Conservation (phyloP, 192 early-diverging fungal species). For the Backusella psychrophila region DNA sequence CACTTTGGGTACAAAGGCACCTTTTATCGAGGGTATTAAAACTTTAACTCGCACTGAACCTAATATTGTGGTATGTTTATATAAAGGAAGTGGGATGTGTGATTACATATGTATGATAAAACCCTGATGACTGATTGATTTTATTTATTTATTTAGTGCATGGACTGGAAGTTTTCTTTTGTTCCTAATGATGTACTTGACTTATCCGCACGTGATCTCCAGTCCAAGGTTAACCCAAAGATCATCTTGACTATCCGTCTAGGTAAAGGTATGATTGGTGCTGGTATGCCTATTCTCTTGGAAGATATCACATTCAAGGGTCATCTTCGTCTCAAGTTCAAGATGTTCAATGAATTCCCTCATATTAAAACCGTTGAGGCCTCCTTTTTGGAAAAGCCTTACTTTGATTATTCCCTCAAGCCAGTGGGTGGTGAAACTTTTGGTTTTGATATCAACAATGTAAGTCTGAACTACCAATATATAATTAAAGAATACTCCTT, state of each 20-base stretch:
- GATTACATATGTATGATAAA: background rate
- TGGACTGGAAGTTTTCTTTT: slow-evolving; percentile 91
- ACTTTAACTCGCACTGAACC: slow-evolving; percentile 72
- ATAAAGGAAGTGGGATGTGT: background rate
- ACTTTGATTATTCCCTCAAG: slow-evolving; percentile 86
- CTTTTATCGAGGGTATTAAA: slow-evolving; percentile 67
- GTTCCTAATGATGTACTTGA: slow-evolving; percentile 79
- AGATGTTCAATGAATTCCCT: slow-evolving; percentile 84
- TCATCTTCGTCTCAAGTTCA: slow-evolving; percentile 76
- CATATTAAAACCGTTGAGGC: slow-evolving; percentile 83
- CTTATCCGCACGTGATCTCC: slow-evolving; percentile 64
- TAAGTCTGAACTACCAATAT: slow-evolving; percentile 28
- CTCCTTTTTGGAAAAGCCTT: slow-evolving; percentile 82
- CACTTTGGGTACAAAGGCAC: slow-evolving; percentile 77
- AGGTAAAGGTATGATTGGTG: slow-evolving; percentile 83
- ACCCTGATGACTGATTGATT: background rate
- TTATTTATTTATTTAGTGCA: slow-evolving; percentile 44
- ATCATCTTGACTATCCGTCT: slow-evolving; percentile 83
- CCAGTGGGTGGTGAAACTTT: slow-evolving; percentile 85
- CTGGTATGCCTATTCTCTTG: slow-evolving; percentile 82
- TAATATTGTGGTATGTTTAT: slow-evolving; percentile 60
- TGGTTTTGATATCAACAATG: slow-evolving; percentile 85
- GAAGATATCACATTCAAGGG: slow-evolving; percentile 84
- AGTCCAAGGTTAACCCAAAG: slow-evolving; percentile 80
- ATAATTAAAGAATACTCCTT: background rate